Base-by-base conservation (phyloP, 495 filamentous ascomycete species). In the Gamarada debralockiae region DNA sequence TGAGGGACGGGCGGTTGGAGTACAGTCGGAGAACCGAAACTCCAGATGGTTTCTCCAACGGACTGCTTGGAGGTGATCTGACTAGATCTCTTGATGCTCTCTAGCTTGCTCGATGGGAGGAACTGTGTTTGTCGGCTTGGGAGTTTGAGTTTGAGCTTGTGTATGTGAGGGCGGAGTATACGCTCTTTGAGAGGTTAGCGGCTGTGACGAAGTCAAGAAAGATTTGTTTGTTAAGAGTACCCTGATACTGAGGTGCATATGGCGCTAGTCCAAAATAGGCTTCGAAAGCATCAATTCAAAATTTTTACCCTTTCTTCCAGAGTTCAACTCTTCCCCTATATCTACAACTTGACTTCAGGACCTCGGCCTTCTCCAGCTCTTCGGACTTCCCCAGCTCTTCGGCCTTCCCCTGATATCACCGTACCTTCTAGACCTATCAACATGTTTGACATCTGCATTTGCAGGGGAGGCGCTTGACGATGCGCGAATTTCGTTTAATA, bases 1-100 rank as follows among this genome's bases (percentile, higher is more conserved):
- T 3, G 40, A 18, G 18, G 58, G 58, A 2, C 61, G 57, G 18
- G 48, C n/a, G 25, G 33, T 23, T 22, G 24, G 31, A 13, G 27
- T 20, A 15, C 53, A 44, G 48, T 65, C 54, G n/a, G 62, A 52
- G 29, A 65, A 62, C 10, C 59, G 42, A n/a, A n/a, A 60, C 58
- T n/a, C 50, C 53, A 9, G 43, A 31, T n/a, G 48, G 46, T 18
- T 60, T 62, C 10, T 62, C 57, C 24, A 44, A 17, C 10, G 56
- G 62, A 39, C 55, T 65, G 9, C 15, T 34, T 18, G 56, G 56
- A 20, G 61, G 55, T 24, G 61, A 58, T 38, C 44, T 46, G 6
- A 29, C 14, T 14, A 37, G 24, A 15, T 53, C 40, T 7, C 15
- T 4, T 13, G 9, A 21, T 6, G 27, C 27, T 29, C 27, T 29